Conservation (phyloP, 129 eudicot genomes). For the Centrapalus pauciflorus region DNA sequence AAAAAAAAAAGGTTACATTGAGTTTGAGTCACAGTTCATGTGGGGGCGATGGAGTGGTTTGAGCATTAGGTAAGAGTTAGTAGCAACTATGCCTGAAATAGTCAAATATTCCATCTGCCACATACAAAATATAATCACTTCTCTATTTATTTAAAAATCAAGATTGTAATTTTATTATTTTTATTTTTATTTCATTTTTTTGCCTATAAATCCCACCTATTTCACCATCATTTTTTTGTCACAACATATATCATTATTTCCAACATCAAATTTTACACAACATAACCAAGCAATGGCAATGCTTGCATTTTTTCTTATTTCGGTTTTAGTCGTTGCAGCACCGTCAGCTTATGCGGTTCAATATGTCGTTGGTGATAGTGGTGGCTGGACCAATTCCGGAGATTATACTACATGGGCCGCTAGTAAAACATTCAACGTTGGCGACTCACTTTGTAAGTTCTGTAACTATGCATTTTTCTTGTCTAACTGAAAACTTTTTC, state of each 20-base stretch:
- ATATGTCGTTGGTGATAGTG: slow-evolving; percentile 30
- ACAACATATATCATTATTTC: slow-evolving; percentile 11
- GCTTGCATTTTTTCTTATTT: slow-evolving; percentile 4
- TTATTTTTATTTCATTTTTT: neutral
- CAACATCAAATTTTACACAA: neutral
- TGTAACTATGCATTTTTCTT: neutral
- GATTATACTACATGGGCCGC: slow-evolving; percentile 40
- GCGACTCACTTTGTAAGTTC: slow-evolving; percentile 38
- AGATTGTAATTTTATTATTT: neutral
- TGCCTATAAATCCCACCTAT: slow-evolving; percentile 21
- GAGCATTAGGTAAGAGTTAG: slow-evolving; percentile 36
- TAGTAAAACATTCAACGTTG: slow-evolving; percentile 27
- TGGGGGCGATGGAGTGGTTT: slow-evolving; percentile 30
- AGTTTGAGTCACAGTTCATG: no score
- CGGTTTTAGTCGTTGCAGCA: neutral
- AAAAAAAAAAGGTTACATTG: no score
- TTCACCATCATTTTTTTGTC: slow-evolving; percentile 12
- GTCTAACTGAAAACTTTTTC: no score
- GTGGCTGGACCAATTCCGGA: slow-evolving; percentile 31
- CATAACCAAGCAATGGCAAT: slow-evolving; percentile 10
- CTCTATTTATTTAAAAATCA: neutral
- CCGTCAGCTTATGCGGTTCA: slow-evolving; percentile 24
- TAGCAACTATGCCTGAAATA: slow-evolving; percentile 24
- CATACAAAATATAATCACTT: slow-evolving; percentile 11
- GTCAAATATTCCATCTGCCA: slow-evolving; percentile 41